Conservation (phyloP, 805 yeast genomes). For the Yarrowia sp. region DNA sequence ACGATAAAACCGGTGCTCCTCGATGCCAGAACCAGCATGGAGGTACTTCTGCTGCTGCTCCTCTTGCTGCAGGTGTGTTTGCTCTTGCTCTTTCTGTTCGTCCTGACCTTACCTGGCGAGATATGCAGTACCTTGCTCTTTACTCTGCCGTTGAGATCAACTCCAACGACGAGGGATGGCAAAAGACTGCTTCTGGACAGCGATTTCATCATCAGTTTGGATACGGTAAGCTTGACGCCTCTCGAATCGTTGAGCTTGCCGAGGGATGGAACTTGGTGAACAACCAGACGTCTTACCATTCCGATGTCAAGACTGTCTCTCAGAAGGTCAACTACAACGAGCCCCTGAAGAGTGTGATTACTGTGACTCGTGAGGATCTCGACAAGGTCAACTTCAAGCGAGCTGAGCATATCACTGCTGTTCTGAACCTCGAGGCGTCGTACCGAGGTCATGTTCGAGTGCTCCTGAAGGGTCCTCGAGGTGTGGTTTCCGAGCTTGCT, state of each 20-base stretch:
- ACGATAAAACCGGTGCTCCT: constrained; percentile 4
- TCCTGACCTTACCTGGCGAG: constrained; percentile 94
- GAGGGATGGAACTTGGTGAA: constrained; percentile 81
- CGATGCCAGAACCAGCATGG: constrained; percentile 81
- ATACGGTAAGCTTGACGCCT: constrained; percentile 90
- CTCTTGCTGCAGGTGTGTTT: constrained; percentile 95
- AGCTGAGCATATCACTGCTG: constrained; percentile 86
- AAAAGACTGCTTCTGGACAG: constrained; percentile 68
- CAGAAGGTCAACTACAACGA: constrained; percentile 43
- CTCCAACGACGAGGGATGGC: constrained; percentile 74
- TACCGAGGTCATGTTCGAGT: constrained; percentile 75
- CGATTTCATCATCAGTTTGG: constrained; percentile 87
- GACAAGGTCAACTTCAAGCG: constrained; percentile 65
- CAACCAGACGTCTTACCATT: constrained; percentile 84
- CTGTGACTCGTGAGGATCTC: constrained; percentile 59
- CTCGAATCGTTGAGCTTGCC: constrained; percentile 73
- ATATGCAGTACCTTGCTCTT: constrained; percentile 83
- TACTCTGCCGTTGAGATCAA: constrained; percentile 73
- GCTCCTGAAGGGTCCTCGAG: constrained; percentile 74
- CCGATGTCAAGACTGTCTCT: constrained; percentile 51
- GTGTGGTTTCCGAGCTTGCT: constrained; percentile 76
- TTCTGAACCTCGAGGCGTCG: constrained; percentile 69
- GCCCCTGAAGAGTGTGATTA: constrained; percentile 46
- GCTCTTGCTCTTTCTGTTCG: constrained; percentile 82
- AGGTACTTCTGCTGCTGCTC: constrained; percentile 99